Evolutionary conservation across 192 early-diverging fungal genomes (phyloP).

Genomic region (Gryganskiella cystojenkinii): DNA sequence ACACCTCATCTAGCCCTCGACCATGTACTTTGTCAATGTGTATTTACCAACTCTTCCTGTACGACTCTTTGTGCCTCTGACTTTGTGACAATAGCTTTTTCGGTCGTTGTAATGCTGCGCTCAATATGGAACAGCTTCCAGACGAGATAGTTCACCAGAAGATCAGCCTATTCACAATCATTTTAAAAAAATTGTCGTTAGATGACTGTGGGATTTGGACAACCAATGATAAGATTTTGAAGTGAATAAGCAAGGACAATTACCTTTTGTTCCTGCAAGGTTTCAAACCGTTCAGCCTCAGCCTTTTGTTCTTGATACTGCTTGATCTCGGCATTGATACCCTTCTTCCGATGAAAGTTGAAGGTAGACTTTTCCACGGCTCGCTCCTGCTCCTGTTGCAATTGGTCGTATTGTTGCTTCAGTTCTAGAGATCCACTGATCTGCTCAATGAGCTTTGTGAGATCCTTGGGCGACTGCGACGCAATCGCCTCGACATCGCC

Average conservation of each 20-base stretch:
- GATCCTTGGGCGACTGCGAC: slow-evolving; percentile 93
- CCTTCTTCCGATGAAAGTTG: slow-evolving; percentile 92
- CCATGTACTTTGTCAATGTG: background rate
- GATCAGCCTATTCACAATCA: slow-evolving; percentile 59
- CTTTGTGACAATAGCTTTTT: slow-evolving; percentile 67
- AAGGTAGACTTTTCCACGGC: slow-evolving; percentile 89
- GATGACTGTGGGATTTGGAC: background rate
- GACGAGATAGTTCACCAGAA: slow-evolving; percentile 77
- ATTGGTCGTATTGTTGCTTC: slow-evolving; percentile 87
- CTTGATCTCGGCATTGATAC: slow-evolving; percentile 91
- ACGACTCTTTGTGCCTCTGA: slow-evolving; percentile 54
- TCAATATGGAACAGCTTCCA: slow-evolving; percentile 96
- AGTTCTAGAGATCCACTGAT: slow-evolving; percentile 95
- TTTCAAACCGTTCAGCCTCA: slow-evolving; percentile 88
- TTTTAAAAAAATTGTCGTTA: slow-evolving; percentile 3
- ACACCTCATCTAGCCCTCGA: background rate
- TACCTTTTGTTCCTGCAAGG: slow-evolving; percentile 68
- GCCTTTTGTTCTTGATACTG: slow-evolving; percentile 92
- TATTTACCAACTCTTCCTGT: slow-evolving; percentile 58
- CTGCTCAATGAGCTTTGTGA: slow-evolving; percentile 94
- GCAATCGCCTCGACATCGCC: slow-evolving; percentile 98
- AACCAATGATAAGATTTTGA: background rate
- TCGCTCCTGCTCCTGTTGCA: slow-evolving; percentile 84
- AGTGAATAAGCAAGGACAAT: background rate
- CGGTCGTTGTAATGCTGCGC: slow-evolving; percentile 65